Evolutionary conservation across 805 yeast genomes (phyloP).

Genomic region (Saccharomycopsis oosterbeekiorum): DNA sequence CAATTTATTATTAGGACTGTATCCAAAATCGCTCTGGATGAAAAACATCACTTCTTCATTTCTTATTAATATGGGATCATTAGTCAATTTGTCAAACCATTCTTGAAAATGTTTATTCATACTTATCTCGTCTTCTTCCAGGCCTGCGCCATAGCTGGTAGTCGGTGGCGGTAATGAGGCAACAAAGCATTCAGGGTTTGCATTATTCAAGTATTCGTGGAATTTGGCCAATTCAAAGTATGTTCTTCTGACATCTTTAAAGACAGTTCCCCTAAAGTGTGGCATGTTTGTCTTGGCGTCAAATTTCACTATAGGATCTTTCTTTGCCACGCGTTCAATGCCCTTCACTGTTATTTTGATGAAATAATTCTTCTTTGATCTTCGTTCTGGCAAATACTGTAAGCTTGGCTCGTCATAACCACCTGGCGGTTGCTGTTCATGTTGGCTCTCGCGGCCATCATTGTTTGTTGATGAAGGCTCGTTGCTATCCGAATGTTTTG

Average conservation of each 20-base stretch:
- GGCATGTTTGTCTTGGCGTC: conserved; percentile 60
- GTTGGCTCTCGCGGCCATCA: background rate
- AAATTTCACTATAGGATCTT: conserved; percentile 68
- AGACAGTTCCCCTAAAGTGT: conserved; percentile 58
- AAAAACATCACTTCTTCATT: conserved; percentile 86
- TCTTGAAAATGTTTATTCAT: conserved; percentile 55
- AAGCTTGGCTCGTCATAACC: conserved; percentile 14
- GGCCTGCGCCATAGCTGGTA: conserved; percentile 74
- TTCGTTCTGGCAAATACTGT: conserved; percentile 22
- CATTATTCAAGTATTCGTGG: conserved; percentile 65
- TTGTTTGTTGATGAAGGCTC: background rate
- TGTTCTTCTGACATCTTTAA: conserved; percentile 71
- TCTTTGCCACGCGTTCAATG: conserved; percentile 58
- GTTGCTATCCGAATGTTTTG: conserved; percentile 8
- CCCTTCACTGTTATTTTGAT: conserved; percentile 51
- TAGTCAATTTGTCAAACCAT: conserved; percentile 73
- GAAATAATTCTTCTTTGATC: conserved; percentile 26
- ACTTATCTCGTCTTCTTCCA: conserved; percentile 64
- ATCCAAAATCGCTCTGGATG: conserved; percentile 64
- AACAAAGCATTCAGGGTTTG: conserved; percentile 86
- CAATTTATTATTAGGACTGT: conserved; percentile 40
- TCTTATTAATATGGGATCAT: conserved; percentile 69
- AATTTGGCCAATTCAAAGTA: conserved; percentile 67
- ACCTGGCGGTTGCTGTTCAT: conserved; percentile 8
- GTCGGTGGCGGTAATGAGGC: conserved; percentile 74